These are phyloP conservation scores for Verticillium longisporum DNA, from an alignment of 2,329 filamentous ascomycete species.

Conservation along the genomic window DNA sequence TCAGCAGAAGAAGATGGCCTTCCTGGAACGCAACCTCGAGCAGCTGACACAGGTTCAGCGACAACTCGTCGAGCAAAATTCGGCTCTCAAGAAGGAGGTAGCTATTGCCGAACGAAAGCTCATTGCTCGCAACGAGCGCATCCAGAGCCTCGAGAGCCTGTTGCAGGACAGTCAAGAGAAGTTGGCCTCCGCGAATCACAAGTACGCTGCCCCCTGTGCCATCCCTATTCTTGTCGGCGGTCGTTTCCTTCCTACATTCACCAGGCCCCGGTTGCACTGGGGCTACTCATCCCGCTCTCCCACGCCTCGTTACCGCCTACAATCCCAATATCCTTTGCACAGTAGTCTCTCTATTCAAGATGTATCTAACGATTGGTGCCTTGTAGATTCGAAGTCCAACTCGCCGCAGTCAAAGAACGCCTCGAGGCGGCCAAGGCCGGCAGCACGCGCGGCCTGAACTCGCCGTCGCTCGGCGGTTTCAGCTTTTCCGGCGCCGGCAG, in stretches of 20 bases:
- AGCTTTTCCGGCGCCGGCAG: slow-evolving; percentile 60
- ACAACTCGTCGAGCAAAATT: slow-evolving; percentile 97
- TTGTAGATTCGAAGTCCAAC: slow-evolving; percentile 87
- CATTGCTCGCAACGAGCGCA: slow-evolving; percentile 93
- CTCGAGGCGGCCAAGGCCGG: slow-evolving; percentile 92
- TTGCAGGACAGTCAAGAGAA: slow-evolving; percentile 98
- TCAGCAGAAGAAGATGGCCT: slow-evolving; percentile 99
- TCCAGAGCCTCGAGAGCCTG: slow-evolving; percentile 84
- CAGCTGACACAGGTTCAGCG: slow-evolving; percentile 96
- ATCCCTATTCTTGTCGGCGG: slow-evolving; percentile 3
- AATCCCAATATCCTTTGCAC: neutral
- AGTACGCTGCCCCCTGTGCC: slow-evolving; percentile 52
- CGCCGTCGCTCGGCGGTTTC: slow-evolving; percentile 59
- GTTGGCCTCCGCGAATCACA: slow-evolving; percentile 91
- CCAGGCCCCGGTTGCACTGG: neutral
- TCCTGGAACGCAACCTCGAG: slow-evolving; percentile 95
- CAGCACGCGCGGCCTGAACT: slow-evolving; percentile 75
- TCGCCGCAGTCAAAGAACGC: slow-evolving; percentile 94
- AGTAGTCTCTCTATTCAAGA: neutral
- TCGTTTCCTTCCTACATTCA: neutral
- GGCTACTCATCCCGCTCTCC: neutral
- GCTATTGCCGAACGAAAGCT: slow-evolving; percentile 97
- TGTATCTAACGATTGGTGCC: slow-evolving; percentile 4
- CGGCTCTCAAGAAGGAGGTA: slow-evolving; percentile 95
- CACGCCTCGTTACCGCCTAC: neutral